Percentiles rank a stretch among this genome's conserved stretches.
Conservation (phyloP, 495 filamentous ascomycete genomes). For the Xylaria castorea region DNA sequence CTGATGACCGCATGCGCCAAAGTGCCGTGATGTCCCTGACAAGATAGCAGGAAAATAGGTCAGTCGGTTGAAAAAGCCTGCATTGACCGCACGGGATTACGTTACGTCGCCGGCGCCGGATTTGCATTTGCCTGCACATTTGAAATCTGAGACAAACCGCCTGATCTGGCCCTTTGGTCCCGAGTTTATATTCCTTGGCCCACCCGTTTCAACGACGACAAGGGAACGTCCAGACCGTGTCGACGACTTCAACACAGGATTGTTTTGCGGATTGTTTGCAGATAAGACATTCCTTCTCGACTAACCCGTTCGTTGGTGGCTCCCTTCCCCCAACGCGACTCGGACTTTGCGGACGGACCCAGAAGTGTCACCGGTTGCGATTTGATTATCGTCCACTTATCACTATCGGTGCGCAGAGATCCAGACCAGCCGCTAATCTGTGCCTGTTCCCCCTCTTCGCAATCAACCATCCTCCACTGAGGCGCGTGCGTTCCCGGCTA, state of each 20-base stretch:
- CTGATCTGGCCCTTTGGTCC: conserved; percentile 16
- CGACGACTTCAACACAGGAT: neutral
- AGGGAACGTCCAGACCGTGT: neutral
- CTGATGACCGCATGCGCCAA: conserved; percentile 25
- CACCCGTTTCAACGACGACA: neutral
- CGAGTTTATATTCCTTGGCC: conserved; percentile 3
- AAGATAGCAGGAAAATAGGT: conserved; percentile 21
- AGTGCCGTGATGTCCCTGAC: conserved; percentile 22
- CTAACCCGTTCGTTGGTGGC: neutral
- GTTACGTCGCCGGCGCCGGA: conserved; percentile 19
- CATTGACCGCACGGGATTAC: conserved; percentile 19
- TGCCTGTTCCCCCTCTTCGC: conserved; percentile 9
- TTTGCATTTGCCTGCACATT: conserved; percentile 24
- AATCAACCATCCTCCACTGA: neutral
- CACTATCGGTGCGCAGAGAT: conserved; percentile 6
- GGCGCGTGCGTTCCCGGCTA: conserved; percentile 9
- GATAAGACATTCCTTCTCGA: conserved; percentile 10
- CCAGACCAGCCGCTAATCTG: conserved; percentile 22
- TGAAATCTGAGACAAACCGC: conserved; percentile 20
- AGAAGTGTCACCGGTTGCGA: conserved; percentile 16
- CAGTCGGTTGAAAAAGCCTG: conserved; percentile 18
- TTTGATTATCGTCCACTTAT: conserved; percentile 9
- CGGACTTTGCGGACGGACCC: conserved; percentile 15
- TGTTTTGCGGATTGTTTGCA: neutral
- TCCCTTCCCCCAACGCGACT: neutral